Base-by-base conservation (phyloP, 2,329 filamentous ascomycete genomes). In the Fusarium dlaminii region DNA sequence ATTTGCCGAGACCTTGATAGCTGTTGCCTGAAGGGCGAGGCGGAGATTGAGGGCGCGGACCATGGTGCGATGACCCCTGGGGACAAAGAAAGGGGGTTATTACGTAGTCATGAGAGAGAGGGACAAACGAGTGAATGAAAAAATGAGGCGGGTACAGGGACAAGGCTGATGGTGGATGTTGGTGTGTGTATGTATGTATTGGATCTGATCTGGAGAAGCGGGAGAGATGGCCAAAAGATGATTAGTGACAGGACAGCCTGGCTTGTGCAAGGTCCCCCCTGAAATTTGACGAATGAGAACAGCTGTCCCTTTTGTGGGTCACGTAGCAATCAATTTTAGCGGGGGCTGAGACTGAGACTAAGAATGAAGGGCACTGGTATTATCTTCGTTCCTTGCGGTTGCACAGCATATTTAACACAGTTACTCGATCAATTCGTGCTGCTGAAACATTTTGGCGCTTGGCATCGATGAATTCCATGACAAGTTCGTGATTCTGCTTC, bases 1-100 rank as follows among this genome's bases (percentile, higher is more conserved):
- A 60, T 80, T 80, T 63, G 79, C 79, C 32, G 78, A 79, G 45
- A 80, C 78, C 72, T 80, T 80, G 63, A 80, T 75, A 48, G 74
- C 60, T 55, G 77, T 75, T 49, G 79, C 78, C 73, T 80, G 78
- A 59, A 69, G 70, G 39, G 79, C 79, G 36, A 80, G 76, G 62
- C 78, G 73, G 55, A 78, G 67, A 68, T 77, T 79, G 54, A 79
- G 70, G 54, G 77, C 77, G 64, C 76, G 76, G 63, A 76, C 77
- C 76, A 78, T 76, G 24, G 51, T 76, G 65, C 32, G 29, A 46
- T 30, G 42, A 48, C 45, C 45, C 57, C 64, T 63, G 30, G 43
- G 60, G 52, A 40, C 27, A 42, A 34, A 58, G 36, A 42, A 8
- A 27, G 32, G 56, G 29, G 45, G 14, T 30, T 13, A 13, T 72